phyloP scores from a whole-genome alignment of 768 basidiomycete genomes.

The Macrolepiota dolichaula region DNA sequence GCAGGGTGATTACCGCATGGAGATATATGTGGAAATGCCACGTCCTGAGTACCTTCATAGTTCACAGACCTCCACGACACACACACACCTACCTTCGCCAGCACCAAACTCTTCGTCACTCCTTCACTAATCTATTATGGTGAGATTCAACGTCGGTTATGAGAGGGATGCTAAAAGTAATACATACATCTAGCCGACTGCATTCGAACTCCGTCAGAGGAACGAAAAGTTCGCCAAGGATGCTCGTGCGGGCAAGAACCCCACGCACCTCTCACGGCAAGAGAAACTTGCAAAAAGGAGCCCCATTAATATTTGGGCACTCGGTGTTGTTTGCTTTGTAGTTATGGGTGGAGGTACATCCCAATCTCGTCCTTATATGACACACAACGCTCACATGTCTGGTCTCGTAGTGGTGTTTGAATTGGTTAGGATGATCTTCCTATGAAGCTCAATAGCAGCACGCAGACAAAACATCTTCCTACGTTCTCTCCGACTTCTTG shows the following conservation, averaged over 20 bases:
- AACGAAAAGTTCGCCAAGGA: slow-evolving; percentile 80
- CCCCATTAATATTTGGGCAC: slow-evolving; percentile 72
- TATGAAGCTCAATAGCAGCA: slow-evolving; percentile 33
- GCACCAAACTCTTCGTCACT: slow-evolving; percentile 13
- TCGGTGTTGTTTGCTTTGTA: slow-evolving; percentile 73
- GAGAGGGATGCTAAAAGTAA: background rate
- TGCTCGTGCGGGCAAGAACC: slow-evolving; percentile 72
- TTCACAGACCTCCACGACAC: background rate
- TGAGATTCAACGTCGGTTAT: slow-evolving; percentile 10
- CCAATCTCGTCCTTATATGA: background rate
- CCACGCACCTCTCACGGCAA: slow-evolving; percentile 66
- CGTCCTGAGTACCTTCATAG: slow-evolving; percentile 15
- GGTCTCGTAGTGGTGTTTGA: slow-evolving; percentile 68
- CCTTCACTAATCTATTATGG: slow-evolving; percentile 23
- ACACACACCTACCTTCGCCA: slow-evolving; percentile 12
- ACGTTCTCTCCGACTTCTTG: background rate
- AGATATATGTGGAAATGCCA: slow-evolving; percentile 20
- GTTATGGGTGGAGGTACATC: slow-evolving; percentile 75
- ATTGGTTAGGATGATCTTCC: slow-evolving; percentile 60
- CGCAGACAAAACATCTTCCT: background rate
- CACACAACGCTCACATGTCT: background rate
- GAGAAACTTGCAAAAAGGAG: slow-evolving; percentile 69
- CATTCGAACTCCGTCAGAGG: slow-evolving; percentile 78
- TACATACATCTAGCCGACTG: slow-evolving; percentile 53
- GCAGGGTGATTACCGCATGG: background rate